Evolutionary conservation across 1,139 yeast species (phyloP).

Genomic region (Insectozyma bohioensis): DNA sequence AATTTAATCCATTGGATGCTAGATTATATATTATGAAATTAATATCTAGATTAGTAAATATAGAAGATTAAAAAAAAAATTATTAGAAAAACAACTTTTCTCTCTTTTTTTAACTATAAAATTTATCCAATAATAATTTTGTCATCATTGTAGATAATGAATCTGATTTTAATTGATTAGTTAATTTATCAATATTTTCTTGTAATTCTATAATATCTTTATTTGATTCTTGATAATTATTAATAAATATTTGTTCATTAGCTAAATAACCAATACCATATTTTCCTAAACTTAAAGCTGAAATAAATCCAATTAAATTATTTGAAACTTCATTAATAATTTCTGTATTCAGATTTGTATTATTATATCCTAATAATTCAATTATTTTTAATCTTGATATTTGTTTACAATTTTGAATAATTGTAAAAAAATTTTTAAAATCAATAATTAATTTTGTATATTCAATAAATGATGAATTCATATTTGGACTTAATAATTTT

Average conservation of each 20-base stretch:
- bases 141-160: constrained; percentile 29
- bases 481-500: not conserved
- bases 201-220: constrained; percentile 10
- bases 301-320: constrained; percentile 22
- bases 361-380: constrained; percentile 27
- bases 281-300: constrained; percentile 29
- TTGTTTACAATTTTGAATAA: constrained; percentile 25
- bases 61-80: not conserved
- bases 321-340: constrained; percentile 16
- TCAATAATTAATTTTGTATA: constrained; percentile 27
- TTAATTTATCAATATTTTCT: constrained; percentile 21
- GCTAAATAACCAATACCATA: constrained; percentile 28
- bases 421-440: constrained; percentile 28
- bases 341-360: too few species aligned
- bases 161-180: constrained; percentile 24
- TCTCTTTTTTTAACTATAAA: constrained; percentile 9
- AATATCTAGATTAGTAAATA: constrained; percentile 11
- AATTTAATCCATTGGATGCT: constrained; percentile 32
- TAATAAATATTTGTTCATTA: constrained; percentile 23
- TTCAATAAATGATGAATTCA: constrained; percentile 19
- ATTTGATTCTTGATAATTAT: constrained; percentile 12
- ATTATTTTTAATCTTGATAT: constrained; percentile 25
- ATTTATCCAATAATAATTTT: constrained; percentile 27
- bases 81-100: not conserved
- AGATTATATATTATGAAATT: constrained; percentile 24